phyloP scores from a whole-genome alignment of 2,329 filamentous ascomycete genomes.

The Pseudogymnoascus sp. region DNA sequence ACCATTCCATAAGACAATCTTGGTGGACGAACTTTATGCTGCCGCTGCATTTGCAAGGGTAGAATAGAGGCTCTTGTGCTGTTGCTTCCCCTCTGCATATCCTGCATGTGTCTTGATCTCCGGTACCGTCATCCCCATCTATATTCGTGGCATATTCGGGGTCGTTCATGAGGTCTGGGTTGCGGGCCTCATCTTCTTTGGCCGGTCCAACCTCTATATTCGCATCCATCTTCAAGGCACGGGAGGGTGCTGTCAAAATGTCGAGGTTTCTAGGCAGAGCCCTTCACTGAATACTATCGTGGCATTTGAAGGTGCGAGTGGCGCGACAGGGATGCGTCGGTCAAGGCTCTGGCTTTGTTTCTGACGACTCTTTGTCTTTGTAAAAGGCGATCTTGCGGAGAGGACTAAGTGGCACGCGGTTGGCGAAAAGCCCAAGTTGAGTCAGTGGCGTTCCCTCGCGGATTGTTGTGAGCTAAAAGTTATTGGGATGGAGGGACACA shows the following conservation, averaged over 20 bases:
- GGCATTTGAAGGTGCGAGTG: conserved; percentile 6
- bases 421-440: neutral
- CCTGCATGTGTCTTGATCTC: conserved; percentile 70
- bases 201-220: neutral
- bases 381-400: neutral
- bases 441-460: neutral
- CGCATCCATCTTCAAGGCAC: neutral
- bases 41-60: conserved; percentile 97
- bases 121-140: conserved; percentile 25
- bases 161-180: conserved; percentile 52
- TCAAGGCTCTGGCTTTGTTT: conserved; percentile 4
- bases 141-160: conserved; percentile 39
- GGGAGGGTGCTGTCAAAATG: neutral
- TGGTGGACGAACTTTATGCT: conserved; percentile 99
- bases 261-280: conserved; percentile 12
- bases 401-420: neutral
- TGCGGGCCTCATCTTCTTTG: conserved; percentile 16
- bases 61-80: conserved; percentile 79
- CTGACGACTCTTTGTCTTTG: neutral
- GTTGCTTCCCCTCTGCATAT: conserved; percentile 92
- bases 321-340: conserved; percentile 8
- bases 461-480: conserved; percentile 7
- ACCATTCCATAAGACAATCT: conserved; percentile 97
- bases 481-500: conserved; percentile 3
- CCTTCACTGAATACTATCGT: conserved; percentile 4